A percentile compares a stretch with the other conserved stretches of the same genome.
phyloP scores from a whole-genome alignment of 352 stramenopile genomes.

The Aphanomyces stellatus region DNA sequence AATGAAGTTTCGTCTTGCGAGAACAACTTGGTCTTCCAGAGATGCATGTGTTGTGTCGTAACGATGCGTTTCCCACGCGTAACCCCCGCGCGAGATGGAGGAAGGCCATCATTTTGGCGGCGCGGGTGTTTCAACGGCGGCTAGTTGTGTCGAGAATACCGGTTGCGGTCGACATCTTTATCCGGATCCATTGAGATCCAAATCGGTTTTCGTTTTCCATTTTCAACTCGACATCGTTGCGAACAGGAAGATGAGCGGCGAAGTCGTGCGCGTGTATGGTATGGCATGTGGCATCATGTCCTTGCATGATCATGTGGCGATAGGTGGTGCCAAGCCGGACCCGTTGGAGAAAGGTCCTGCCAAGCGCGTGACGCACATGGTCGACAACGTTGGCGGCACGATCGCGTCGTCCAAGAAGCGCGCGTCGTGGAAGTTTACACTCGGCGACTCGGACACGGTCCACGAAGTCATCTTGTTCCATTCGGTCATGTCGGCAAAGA shows the following conservation, averaged over 20 bases:
- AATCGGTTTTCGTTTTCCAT: neutral
- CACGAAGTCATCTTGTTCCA: conserved; percentile 74
- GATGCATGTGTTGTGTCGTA: too few species aligned
- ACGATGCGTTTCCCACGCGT: too few species aligned
- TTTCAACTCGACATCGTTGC: neutral
- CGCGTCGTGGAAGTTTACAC: conserved; percentile 72
- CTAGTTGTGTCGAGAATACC: too few species aligned
- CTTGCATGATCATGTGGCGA: neutral
- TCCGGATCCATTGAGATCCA: neutral
- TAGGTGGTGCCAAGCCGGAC: conserved; percentile 22
- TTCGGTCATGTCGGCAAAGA: conserved; percentile 83
- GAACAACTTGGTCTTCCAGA: too few species aligned
- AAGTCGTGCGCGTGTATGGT: neutral
- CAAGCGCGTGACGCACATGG: conserved; percentile 60
- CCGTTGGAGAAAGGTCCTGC: conserved; percentile 55
- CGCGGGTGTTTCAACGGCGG: too few species aligned
- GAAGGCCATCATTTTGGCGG: too few species aligned
- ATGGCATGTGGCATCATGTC: neutral
- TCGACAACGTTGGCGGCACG: conserved; percentile 71
- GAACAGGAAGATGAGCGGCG: neutral
- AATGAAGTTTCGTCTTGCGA: too few species aligned
- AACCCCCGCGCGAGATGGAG: too few species aligned
- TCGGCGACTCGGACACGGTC: conserved; percentile 57
- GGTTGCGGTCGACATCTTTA: too few species aligned
- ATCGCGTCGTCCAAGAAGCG: conserved; percentile 77